Evolutionary conservation across 306 rosid genomes (phyloP).

Genomic region (Senna siamea): DNA sequence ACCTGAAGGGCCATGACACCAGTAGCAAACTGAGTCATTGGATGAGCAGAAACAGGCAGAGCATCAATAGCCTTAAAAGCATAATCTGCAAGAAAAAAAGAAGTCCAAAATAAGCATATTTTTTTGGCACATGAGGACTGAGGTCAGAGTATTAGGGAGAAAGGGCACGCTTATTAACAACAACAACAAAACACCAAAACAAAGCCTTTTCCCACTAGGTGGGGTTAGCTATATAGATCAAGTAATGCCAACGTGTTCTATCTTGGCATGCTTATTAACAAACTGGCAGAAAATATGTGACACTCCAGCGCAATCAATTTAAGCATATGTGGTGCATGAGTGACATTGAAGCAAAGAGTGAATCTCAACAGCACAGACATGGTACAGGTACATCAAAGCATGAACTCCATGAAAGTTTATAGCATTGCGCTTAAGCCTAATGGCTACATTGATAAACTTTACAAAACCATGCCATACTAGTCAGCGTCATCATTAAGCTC

Average conservation of each 20-base stretch:
- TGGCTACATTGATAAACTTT: background rate
- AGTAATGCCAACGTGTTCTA: too few relatives aligned
- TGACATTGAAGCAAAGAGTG: constrained; percentile 22
- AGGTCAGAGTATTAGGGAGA: constrained; percentile 21
- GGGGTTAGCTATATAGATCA: too few relatives aligned
- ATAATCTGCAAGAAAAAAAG: constrained; percentile 65
- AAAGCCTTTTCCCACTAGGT: too few relatives aligned
- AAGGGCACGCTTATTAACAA: constrained; percentile 2
- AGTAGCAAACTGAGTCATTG: constrained; percentile 93
- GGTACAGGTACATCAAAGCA: background rate
- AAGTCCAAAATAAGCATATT: constrained; percentile 23
- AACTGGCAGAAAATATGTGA: constrained; percentile 9
- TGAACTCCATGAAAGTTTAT: background rate
- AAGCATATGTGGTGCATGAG: background rate
- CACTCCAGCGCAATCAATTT: background rate
- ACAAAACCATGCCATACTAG: constrained; percentile 12
- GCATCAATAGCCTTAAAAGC: constrained; percentile 92
- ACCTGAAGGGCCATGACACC: constrained; percentile 99
- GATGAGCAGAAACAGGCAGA: constrained; percentile 83
- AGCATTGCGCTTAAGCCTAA: background rate
- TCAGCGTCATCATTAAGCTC: constrained; percentile 8
- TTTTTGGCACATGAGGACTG: constrained; percentile 26
- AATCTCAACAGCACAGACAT: constrained; percentile 26
- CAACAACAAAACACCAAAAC: too few relatives aligned
- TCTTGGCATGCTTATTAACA: background rate